These are phyloP conservation scores for Mycocentrospora acerina DNA, from an alignment of 2,329 filamentous ascomycete species.

Conservation along the genomic window DNA sequence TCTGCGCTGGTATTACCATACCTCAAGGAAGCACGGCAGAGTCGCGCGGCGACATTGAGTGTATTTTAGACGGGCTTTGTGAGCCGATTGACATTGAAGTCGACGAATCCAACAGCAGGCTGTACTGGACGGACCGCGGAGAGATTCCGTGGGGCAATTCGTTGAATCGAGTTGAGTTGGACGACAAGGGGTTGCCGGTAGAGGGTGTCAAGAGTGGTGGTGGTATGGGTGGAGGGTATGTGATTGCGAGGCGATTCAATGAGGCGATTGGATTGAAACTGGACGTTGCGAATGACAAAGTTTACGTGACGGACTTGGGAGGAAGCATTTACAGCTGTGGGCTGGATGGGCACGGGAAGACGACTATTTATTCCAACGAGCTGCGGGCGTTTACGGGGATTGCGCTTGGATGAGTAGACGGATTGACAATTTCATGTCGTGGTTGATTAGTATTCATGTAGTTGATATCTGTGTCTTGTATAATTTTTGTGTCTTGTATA, in stretches of 20 bases:
- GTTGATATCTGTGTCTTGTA: too few species aligned
- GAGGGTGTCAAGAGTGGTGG: too few species aligned
- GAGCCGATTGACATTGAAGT: constrained; percentile 59
- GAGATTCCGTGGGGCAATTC: constrained; percentile 58
- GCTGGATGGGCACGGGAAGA: constrained; percentile 14
- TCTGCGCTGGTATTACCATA: constrained; percentile 52
- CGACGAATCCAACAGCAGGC: constrained; percentile 45
- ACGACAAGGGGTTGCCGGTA: too few species aligned
- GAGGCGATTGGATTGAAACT: constrained; percentile 25
- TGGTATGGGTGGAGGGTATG: constrained; percentile 30
- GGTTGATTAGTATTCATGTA: too few species aligned
- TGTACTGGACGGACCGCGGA: constrained; percentile 65
- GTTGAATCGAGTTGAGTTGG: too few species aligned
- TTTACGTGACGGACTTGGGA: constrained; percentile 22
- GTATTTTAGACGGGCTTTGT: constrained; percentile 30
- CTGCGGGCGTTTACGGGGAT: neutral
- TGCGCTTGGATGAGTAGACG: constrained; percentile 11
- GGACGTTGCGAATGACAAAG: constrained; percentile 5
- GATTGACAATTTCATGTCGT: neutral
- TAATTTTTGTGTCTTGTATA: too few species aligned
- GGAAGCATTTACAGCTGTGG: constrained; percentile 17
- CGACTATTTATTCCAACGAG: constrained; percentile 11
- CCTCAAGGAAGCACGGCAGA: constrained; percentile 18
- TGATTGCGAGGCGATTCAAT: constrained; percentile 21
- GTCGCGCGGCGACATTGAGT: constrained; percentile 16